phyloP scores from a whole-genome alignment of 164 flowering plant genomes.

The Dillenia suffruticosa region DNA sequence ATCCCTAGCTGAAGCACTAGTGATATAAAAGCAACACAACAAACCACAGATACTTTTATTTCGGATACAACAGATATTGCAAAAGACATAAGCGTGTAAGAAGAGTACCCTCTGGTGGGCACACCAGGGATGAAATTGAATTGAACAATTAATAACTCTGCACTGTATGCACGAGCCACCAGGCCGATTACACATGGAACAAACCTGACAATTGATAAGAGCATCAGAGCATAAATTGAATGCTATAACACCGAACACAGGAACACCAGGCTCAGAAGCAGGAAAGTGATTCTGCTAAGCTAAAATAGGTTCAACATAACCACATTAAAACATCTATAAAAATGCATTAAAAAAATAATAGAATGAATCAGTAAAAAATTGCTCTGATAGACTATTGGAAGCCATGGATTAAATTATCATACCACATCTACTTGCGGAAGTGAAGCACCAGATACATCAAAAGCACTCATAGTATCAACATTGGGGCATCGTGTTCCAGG shows the following conservation, averaged over 20 bases:
- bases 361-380: too few species aligned
- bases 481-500: constrained; percentile 72
- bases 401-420: background rate
- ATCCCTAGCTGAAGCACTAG: too few species aligned
- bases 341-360: too few species aligned
- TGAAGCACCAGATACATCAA: constrained; percentile 62
- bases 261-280: background rate
- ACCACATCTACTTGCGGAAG: constrained; percentile 31
- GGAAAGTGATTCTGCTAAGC: too few species aligned
- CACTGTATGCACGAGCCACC: constrained; percentile 60
- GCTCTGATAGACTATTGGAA: background rate
- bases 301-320: too few species aligned
- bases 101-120: constrained; percentile 57
- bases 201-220: constrained; percentile 32
- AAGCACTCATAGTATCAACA: constrained; percentile 68
- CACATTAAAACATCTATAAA: too few species aligned
- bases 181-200: constrained; percentile 51
- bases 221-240: background rate
- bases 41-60: too few species aligned
- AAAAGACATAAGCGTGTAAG: background rate
- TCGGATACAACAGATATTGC: too few species aligned
- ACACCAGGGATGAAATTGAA: constrained; percentile 70
- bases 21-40: too few species aligned
- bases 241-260: background rate
- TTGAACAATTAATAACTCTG: constrained; percentile 39